These are phyloP conservation scores for Calocybe gambosa DNA, from an alignment of 1,284 basidiomycete species.

Conservation along the genomic window DNA sequence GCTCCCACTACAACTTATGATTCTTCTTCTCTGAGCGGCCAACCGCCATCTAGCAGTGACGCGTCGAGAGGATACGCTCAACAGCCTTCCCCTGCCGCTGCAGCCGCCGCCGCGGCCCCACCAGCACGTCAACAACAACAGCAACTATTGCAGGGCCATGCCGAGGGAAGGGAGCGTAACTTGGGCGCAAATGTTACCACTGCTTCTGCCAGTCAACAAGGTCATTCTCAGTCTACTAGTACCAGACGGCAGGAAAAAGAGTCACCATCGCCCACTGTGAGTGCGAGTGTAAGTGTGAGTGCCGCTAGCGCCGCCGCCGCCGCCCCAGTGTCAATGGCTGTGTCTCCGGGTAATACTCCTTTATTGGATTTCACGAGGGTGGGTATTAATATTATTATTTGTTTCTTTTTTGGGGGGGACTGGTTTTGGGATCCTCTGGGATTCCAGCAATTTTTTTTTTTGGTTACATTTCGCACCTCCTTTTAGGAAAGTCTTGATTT, in stretches of 20 bases:
- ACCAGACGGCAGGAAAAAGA: not conserved
- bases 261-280: no score
- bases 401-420: not conserved
- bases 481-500: no score
- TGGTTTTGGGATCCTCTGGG: no score
- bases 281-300: not conserved
- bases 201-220: not conserved
- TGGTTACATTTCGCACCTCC: not conserved
- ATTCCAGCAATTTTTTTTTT: no score
- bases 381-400: not conserved
- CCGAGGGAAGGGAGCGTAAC: not conserved
- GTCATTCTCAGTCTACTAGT: not conserved
- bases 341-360: not conserved
- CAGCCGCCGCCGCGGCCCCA: not conserved
- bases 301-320: not conserved
- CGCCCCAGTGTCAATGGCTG: not conserved
- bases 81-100: no score
- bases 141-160: not conserved
- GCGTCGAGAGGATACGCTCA: not conserved
- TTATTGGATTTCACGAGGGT: constrained; percentile 51
- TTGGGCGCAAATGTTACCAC: not conserved
- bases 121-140: not conserved
- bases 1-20: not conserved
- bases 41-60: not conserved
- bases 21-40: not conserved